Conservation (phyloP, 805 yeast genomes). For the Pichia kluyveri region DNA sequence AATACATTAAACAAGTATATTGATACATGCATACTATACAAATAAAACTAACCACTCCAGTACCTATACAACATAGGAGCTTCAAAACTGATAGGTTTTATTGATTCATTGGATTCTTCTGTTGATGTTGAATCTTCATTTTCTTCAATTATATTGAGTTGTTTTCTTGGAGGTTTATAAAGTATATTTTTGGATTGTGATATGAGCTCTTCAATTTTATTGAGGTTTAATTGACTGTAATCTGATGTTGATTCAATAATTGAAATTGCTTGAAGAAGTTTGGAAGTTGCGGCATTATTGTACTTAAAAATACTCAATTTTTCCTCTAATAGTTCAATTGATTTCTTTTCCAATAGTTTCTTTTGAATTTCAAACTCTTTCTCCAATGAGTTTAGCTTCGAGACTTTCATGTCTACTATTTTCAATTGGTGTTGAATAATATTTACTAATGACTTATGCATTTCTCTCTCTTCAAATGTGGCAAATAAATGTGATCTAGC, state of each 20-base stretch:
- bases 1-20: too few relatives aligned
- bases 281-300: conserved; percentile 41
- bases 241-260: conserved; percentile 11
- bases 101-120: conserved; percentile 14
- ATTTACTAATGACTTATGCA: conserved; percentile 47
- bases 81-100: conserved; percentile 50
- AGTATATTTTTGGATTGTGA: conserved; percentile 22
- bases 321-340: conserved; percentile 59
- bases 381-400: conserved; percentile 52
- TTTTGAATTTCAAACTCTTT: conserved; percentile 57
- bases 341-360: conserved; percentile 49
- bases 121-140: conserved; percentile 22
- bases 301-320: conserved; percentile 57
- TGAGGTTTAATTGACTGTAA: conserved; percentile 6
- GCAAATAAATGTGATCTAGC: conserved; percentile 75
- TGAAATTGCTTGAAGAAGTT: conserved; percentile 32
- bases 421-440: conserved; percentile 55
- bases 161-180: conserved; percentile 25
- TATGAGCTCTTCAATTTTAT: conserved; percentile 16
- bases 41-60: conserved; percentile 49
- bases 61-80: conserved; percentile 56
- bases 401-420: conserved; percentile 56
- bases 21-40: background rate
- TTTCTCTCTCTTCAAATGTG: conserved; percentile 70
- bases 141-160: conserved; percentile 24